Base-by-base conservation (phyloP, 768 basidiomycete species). In the Lactarius pseudohatsudake region DNA sequence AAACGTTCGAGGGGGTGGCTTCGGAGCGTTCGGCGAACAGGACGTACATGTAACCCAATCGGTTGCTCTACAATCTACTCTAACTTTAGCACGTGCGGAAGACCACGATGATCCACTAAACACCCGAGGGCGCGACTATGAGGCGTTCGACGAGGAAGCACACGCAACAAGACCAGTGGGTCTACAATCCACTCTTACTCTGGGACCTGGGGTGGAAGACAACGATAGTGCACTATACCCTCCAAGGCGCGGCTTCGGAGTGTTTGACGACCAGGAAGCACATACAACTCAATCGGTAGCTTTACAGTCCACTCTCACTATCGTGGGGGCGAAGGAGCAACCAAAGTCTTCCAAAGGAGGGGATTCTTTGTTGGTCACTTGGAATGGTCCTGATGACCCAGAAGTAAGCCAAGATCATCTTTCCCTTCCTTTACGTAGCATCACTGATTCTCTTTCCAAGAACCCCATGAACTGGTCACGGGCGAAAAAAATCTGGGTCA, bases 381-480 rank as follows among this genome's bases (percentile, higher is more conserved):
- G 75, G 75, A 53, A 73, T 60, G 72, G 71, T 2, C 71, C 71
- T 10, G 30, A 61, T 50, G 69, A 69, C 30, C 69, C 62, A 34
- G 69, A 69, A 13, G 69, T 69, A 53, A 22, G 66, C 68, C 61
- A 2, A 32, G 10, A 16, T 22, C 53, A 30, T 30, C 47, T 13
- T 47, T 36, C n/a, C 18, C 20, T 32, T 28, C 22, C 15, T 32
- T 34, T 10, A 11, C 18, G 6, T 15, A 40, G 16, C 28, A 26
- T 26, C 11, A 22, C 32, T 69, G 43, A 61, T 45, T 47, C 18
- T 50, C 26, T 45, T 43, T 28, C n/a, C 28, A 59, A 66, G 53
- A 45, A 66, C 32, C 62, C 64, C 4, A 53, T 43, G 61, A 75
- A 78, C 64, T 78, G 77, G 77, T 74, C 75, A 3, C 65, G 64